Conservation (phyloP, 441 rosid genomes). For the Mallotus repandus region DNA sequence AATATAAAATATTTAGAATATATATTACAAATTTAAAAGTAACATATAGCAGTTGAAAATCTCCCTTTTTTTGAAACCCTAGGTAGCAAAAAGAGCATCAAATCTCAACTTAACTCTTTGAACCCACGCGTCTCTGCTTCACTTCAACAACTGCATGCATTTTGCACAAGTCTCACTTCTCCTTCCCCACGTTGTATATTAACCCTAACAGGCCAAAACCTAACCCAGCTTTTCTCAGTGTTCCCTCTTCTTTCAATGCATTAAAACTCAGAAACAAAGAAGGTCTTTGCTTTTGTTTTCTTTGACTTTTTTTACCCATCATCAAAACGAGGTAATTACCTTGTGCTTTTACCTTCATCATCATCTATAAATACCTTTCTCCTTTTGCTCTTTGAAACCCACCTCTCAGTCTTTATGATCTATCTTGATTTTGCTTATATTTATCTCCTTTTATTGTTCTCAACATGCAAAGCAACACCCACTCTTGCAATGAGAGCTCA, state of each 20-base stretch:
- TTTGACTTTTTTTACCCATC: background rate
- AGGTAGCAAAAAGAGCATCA: background rate
- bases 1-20: no score
- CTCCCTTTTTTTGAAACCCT: background rate
- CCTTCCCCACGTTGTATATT: background rate
- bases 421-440: background rate
- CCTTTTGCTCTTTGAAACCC: background rate
- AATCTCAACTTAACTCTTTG: background rate
- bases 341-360: background rate
- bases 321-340: background rate
- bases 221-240: background rate
- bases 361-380: background rate
- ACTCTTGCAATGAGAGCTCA: constrained; percentile 12
- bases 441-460: background rate
- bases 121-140: background rate
- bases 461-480: background rate
- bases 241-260: background rate
- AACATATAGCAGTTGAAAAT: no score
- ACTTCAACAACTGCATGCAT: constrained; percentile 2
- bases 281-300: background rate
- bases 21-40: no score
- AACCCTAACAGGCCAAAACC: background rate
- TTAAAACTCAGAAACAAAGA: background rate
- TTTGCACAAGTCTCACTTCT: constrained; percentile 7
- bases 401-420: background rate